Evolutionary conservation across 169 alveolate genomes (phyloP).

Genomic region (Sarcocystis neurona): DNA sequence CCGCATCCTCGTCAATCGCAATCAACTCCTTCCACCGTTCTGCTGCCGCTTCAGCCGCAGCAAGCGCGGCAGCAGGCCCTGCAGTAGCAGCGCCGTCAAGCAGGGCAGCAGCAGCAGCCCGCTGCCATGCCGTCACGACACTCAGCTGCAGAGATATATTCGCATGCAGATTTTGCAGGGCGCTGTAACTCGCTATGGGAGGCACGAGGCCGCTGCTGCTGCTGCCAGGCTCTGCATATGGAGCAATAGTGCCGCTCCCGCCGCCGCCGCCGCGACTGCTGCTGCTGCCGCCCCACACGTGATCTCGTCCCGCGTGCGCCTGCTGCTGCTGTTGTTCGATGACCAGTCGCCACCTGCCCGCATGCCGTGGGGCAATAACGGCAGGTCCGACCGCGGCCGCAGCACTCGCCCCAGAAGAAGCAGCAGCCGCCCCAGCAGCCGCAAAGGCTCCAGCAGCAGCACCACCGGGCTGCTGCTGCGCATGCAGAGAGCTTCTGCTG

Average conservation of each 20-base stretch:
- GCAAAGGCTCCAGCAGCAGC: too few species aligned
- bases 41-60: constrained; percentile 37
- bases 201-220: constrained; percentile 22
- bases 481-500: constrained; percentile 33
- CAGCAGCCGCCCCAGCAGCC: too few species aligned
- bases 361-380: constrained; percentile 46
- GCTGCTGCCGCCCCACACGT: constrained; percentile 41
- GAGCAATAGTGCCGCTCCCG: constrained; percentile 40
- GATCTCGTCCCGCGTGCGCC: constrained; percentile 40
- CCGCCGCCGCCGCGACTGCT: constrained; percentile 45
- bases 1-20: constrained; percentile 33
- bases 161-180: constrained; percentile 53
- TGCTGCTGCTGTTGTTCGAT: constrained; percentile 54
- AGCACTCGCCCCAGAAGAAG: too few species aligned
- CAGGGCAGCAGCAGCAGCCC: constrained; percentile 46
- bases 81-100: constrained; percentile 46
- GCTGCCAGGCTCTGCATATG: constrained; percentile 42
- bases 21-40: not conserved
- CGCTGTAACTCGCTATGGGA: constrained; percentile 28
- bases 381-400: constrained; percentile 37
- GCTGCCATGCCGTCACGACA: constrained; percentile 56
- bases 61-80: constrained; percentile 20
- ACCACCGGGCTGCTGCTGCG: constrained; percentile 57
- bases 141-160: constrained; percentile 58
- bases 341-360: constrained; percentile 57